phyloP scores from a whole-genome alignment of 768 basidiomycete genomes.

The Suillus sp. region DNA sequence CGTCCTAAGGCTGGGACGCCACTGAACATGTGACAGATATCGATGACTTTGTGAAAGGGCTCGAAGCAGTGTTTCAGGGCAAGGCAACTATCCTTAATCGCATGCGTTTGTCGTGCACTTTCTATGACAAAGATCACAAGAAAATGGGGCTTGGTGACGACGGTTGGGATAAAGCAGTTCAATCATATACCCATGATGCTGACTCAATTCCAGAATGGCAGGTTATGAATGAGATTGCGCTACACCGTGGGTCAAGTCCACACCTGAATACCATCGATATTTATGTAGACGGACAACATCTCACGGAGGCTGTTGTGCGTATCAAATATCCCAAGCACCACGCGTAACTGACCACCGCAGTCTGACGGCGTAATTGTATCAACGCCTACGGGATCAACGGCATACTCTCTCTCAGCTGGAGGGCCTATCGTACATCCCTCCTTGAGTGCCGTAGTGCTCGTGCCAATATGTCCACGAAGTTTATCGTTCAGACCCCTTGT shows the following conservation, averaged over 20 bases:
- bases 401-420: constrained; percentile 93
- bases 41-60: constrained; percentile 78
- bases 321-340: constrained; percentile 13
- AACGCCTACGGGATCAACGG: constrained; percentile 95
- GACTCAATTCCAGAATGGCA: constrained; percentile 70
- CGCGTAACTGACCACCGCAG: constrained; percentile 42
- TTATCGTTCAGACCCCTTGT: constrained; percentile 91
- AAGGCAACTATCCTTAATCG: constrained; percentile 82
- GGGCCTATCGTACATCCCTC: constrained; percentile 97
- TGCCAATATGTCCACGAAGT: constrained; percentile 95
- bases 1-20: not conserved
- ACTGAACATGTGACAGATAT: constrained; percentile 60
- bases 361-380: constrained; percentile 94
- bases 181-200: constrained; percentile 1
- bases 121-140: constrained; percentile 61
- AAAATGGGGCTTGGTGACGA: constrained; percentile 60
- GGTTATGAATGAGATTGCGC: constrained; percentile 95
- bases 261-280: constrained; percentile 94
- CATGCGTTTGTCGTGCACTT: constrained; percentile 87
- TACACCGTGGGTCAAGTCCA: constrained; percentile 89
- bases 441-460: constrained; percentile 84
- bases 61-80: constrained; percentile 78
- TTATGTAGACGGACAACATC: constrained; percentile 90
- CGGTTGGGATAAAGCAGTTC: constrained; percentile 42
- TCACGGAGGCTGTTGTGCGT: constrained; percentile 93